Base-by-base conservation (phyloP, 805 yeast species). In the Trichomonascus vanleenenianus region DNA sequence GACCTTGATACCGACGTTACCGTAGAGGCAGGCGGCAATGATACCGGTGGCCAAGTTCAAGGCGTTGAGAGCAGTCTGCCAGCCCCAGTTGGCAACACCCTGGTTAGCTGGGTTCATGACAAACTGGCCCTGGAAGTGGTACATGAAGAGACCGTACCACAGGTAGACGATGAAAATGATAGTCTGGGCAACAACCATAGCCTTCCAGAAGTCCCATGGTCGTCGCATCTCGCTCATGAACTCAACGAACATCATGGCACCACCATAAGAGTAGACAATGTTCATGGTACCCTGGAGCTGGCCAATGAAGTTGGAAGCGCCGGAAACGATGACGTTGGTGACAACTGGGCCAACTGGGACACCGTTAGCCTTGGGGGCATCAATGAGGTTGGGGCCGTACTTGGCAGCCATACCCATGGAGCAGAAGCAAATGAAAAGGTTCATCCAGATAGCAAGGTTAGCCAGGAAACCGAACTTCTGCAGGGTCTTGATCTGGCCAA, bases 211-310 rank as follows among this genome's bases (percentile, higher is more conserved):
- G 47, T 73, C 76, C 64, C 59, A 59, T 7, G 77, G 77, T 42
- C 70, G 62, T 46, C 58, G 62, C 74, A 73, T 67, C 55, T 73
- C 77, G 10, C 76, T 69, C 60, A 73, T 61, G 43, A 73, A 64
- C 53, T 73, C 75, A 14, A 70, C 65, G 58, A 71, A 72, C 42
- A 72, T 67, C 50, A 72, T 64, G n/a, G 76, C 72, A 51, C 77
- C 78, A 33, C 76, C 77, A 62, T 70, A 73, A 2, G 75, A 68
- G 55, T 67, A 73, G 16, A 73, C 73, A 50, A 72, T 64, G 55
- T 72, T 72, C 58, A 71, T 64, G 48, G 68, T 55, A 15, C 71
- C 72, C 15, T 59, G 61, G 39, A 70, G 57, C 48, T 63, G 67
- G 42, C 54, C 53, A 39, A 57, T 51, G 44, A 63, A 61, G 41